Percentiles rank a stretch among this genome's conserved stretches.
phyloP scores from a whole-genome alignment of 2,329 filamentous ascomycete genomes.

The Botrytis hyacinthi region DNA sequence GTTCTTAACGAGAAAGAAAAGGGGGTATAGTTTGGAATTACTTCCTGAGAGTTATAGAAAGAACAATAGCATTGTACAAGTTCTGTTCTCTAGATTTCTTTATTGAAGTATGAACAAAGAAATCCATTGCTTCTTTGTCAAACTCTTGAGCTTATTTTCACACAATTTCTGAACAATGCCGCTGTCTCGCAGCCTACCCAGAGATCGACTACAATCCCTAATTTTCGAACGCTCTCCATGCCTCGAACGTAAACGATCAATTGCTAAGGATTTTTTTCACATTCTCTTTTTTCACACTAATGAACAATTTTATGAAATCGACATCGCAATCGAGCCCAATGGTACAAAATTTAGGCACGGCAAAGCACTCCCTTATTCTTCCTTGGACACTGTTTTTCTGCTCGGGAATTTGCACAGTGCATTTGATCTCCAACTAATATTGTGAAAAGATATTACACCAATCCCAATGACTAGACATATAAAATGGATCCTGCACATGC shows the following conservation, averaged over 20 bases:
- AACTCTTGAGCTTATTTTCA: background rate
- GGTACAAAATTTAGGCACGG: background rate
- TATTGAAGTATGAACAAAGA: background rate
- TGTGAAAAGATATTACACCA: accelerated
- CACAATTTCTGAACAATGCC: background rate
- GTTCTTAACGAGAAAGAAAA: background rate
- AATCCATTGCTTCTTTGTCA: background rate
- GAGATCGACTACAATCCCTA: background rate
- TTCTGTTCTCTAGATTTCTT: background rate
- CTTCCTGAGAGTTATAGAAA: background rate
- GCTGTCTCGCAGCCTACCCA: background rate
- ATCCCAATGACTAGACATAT: no score
- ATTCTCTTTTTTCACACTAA: no score
- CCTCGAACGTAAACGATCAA: no score
- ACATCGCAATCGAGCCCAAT: background rate
- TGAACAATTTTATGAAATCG: background rate
- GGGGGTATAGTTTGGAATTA: background rate
- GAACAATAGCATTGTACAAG: background rate
- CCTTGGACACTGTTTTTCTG: background rate
- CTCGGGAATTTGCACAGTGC: no score
- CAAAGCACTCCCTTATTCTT: no score
- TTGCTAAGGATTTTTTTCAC: background rate
- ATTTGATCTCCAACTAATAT: background rate
- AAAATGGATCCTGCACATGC: background rate
- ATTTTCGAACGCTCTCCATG: background rate